Conservation (phyloP, 768 basidiomycete genomes). For the Solioccasus polychromus region DNA sequence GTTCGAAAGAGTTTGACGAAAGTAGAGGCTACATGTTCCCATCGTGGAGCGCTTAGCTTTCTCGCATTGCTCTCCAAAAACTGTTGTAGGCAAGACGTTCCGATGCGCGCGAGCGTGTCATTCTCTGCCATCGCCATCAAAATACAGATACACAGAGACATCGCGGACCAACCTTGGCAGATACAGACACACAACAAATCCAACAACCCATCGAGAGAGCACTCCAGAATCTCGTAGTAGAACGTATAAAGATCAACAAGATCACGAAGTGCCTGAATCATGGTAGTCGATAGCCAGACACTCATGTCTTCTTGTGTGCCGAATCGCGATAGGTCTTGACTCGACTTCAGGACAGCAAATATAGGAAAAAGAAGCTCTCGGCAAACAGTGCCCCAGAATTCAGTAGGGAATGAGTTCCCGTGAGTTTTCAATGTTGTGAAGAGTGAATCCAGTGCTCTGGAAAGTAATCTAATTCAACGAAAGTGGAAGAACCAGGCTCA, state of each 20-base stretch:
- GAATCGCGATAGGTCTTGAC: constrained; percentile 89
- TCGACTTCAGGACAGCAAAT: constrained; percentile 92
- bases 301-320: constrained; percentile 98
- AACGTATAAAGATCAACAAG: constrained; percentile 94
- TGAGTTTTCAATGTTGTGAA: constrained; percentile 92
- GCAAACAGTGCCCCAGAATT: constrained; percentile 98
- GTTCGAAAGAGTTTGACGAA: constrained; percentile 97
- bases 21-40: constrained; percentile 89
- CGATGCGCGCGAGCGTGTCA: constrained; percentile 95
- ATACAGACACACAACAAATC: constrained; percentile 95
- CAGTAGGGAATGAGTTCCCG: constrained; percentile 78
- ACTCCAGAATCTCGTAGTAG: constrained; percentile 88
- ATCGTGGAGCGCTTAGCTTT: constrained; percentile 78
- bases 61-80: constrained; percentile 88
- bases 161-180: constrained; percentile 77
- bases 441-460: constrained; percentile 92
- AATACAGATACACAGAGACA: not conserved
- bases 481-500: not conserved
- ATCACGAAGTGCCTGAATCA: constrained; percentile 96
- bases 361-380: constrained; percentile 97
- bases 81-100: constrained; percentile 96
- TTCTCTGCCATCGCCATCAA: constrained; percentile 62
- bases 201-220: constrained; percentile 88
- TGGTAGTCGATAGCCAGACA: constrained; percentile 97
- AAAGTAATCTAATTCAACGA: constrained; percentile 6